These are phyloP conservation scores for Daldinia grandis DNA, from an alignment of 495 filamentous ascomycete genomes.

Conservation along the genomic window DNA sequence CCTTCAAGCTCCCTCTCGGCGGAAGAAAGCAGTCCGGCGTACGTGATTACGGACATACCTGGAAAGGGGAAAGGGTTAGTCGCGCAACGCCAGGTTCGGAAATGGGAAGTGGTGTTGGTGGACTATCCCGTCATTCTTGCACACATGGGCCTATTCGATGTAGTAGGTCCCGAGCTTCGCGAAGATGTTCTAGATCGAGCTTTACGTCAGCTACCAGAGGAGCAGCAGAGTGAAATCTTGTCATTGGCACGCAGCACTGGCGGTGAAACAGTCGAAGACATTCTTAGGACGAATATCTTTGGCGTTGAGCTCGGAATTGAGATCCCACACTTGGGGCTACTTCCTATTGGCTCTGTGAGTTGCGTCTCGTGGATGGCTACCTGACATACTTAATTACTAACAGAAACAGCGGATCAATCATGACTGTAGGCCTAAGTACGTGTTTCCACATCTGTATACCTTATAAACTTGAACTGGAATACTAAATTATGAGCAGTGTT, in stretches of 20 bases:
- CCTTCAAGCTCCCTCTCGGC: conserved; percentile 28
- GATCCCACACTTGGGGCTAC: conserved; percentile 44
- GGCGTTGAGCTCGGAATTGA: conserved; percentile 47
- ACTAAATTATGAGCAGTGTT: conserved; percentile 39
- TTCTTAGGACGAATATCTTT: conserved; percentile 67
- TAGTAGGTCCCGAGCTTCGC: conserved; percentile 29
- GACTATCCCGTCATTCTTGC: conserved; percentile 44
- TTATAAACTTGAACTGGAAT: neutral
- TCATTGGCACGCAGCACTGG: conserved; percentile 73
- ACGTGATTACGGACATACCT: conserved; percentile 35
- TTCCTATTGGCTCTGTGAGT: conserved; percentile 46
- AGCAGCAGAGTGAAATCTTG: conserved; percentile 28
- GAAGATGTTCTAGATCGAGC: conserved; percentile 38
- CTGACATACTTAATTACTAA: neutral
- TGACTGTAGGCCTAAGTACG: conserved; percentile 49
- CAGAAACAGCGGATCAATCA: conserved; percentile 48
- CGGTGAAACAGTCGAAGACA: conserved; percentile 73
- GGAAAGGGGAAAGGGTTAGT: conserved; percentile 46
- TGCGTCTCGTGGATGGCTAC: neutral
- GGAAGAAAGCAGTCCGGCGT: conserved; percentile 14
- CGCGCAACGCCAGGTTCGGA: conserved; percentile 29
- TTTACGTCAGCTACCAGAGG: conserved; percentile 32
- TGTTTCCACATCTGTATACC: neutral
- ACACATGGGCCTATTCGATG: conserved; percentile 41
- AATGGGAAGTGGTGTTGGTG: conserved; percentile 43